Percentiles rank a stretch among this genome's conserved stretches.
These are phyloP conservation scores for Plasmodium gonderi DNA, from an alignment of 169 alveolate species.

Conservation along the genomic window DNA sequence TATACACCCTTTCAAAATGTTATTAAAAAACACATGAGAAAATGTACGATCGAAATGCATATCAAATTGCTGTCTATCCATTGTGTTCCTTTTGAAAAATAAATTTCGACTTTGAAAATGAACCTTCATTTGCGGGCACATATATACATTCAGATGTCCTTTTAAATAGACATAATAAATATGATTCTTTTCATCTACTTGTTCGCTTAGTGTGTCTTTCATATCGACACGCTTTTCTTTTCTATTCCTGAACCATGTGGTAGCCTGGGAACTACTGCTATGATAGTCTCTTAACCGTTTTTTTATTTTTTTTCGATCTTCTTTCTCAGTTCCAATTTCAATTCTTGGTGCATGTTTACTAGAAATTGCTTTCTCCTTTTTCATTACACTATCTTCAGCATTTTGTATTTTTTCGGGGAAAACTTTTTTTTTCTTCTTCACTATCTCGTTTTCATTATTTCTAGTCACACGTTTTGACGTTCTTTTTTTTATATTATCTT, in stretches of 20 bases:
- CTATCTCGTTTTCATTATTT: not conserved
- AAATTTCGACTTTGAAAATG: conserved; percentile 2
- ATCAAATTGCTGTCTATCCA: not conserved
- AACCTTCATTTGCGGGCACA: conserved; percentile 1
- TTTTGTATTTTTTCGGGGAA: not conserved
- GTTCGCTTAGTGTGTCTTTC: not conserved
- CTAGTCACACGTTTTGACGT: not conserved
- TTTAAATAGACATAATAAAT: conserved; percentile 1
- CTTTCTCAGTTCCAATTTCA: not conserved
- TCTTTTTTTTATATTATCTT: not conserved
- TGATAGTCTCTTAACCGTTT: not conserved
- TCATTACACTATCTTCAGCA: not conserved
- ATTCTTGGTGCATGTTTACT: not conserved
- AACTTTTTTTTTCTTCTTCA: not conserved
- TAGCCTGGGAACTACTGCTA: not conserved
- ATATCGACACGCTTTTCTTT: not conserved
- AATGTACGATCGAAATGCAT: conserved; percentile 13
- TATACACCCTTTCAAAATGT: conserved; percentile 5
- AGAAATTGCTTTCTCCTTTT: not conserved
- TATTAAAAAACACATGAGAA: not conserved
- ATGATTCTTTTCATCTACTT: not conserved
- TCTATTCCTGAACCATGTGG: not conserved
- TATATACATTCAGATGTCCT: conserved; percentile 7
- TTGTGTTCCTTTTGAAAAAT: not conserved
- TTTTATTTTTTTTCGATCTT: not conserved